Evolutionary conservation across 768 basidiomycete species (phyloP), one percentile per base, ranked within the genome.

Genomic region (Amanita jacksonii): DNA sequence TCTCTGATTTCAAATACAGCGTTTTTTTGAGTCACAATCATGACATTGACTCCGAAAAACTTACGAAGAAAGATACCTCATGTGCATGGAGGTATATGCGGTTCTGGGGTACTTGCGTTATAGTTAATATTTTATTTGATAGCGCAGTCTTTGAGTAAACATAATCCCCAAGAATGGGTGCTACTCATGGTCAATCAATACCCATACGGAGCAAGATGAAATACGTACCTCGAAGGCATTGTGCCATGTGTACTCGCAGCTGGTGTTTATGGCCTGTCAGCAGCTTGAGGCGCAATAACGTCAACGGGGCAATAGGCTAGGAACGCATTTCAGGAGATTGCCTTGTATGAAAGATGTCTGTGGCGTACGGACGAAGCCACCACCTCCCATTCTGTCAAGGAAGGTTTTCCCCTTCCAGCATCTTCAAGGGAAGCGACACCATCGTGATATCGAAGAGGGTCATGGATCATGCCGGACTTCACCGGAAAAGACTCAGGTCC

Each of bases 221-320:
- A 30, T 12, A 52, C 63, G 9, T 46, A 76, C 80, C 60, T 39
- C 67, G 64, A 41, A 82, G 55, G 44, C 62, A 62, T 38, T 70
- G 63, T 1, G 81, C 70, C 24, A 78, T 55, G 48, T 85, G 82
- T 10, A 81, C 63, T n/a, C 82, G 72, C 24, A 85, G 69, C 52
- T 85, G 82, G 46, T 85, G 82, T 56, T 84, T 84, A 43, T 74
- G 57, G 3, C 81, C 82, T 12, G 82, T 83, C 39, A 72, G 59
- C 15, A 81, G 66, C 8, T 62, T 66, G 12, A 85, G 63, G 30
- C 66, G 68, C 31, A 85, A 57, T 39, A 85, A 65, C 1, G 79
- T 74, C 22, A 83, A 43, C 15, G 79, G 79, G 3, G 58, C 66
- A 45, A 59, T 49, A 44, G 68, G 58, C 65, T 70, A 33, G 40